These are phyloP conservation scores for Ophiostoma sp. DNA, from an alignment of 2,329 filamentous ascomycete species.

Conservation along the genomic window DNA sequence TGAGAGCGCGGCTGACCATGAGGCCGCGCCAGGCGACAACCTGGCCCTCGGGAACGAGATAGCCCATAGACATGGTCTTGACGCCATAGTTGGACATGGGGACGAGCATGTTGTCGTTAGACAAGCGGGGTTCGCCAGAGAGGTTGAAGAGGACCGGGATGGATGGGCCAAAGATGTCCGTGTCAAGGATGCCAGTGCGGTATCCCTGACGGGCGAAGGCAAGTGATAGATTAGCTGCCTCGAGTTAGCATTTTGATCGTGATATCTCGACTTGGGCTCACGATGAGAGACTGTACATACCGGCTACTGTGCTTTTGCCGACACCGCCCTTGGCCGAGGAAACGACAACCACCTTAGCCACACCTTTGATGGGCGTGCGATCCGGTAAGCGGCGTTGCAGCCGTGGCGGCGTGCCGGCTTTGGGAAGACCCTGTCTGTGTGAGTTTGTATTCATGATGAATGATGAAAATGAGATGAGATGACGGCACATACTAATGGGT, in stretches of 20 bases:
- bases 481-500: constrained; percentile 67
- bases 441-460: background rate
- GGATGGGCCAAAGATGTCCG: constrained; percentile 94
- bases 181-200: constrained; percentile 84
- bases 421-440: constrained; percentile 72
- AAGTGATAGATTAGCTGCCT: constrained; percentile 72
- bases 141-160: constrained; percentile 88
- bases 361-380: constrained; percentile 76
- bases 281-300: constrained; percentile 42
- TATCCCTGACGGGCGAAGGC: constrained; percentile 81
- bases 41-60: constrained; percentile 75
- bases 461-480: background rate
- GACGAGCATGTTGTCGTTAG: constrained; percentile 73
- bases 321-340: constrained; percentile 98
- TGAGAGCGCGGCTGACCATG: constrained; percentile 97
- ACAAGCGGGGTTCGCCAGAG: constrained; percentile 74
- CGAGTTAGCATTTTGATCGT: background rate
- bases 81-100: constrained; percentile 93
- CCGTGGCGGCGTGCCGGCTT: constrained; percentile 70
- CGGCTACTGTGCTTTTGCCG: constrained; percentile 90
- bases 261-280: background rate
- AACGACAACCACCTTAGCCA: constrained; percentile 91
- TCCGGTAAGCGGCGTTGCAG: constrained; percentile 81
- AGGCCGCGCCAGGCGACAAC: constrained; percentile 93
- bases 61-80: constrained; percentile 99